Conservation (phyloP, 768 basidiomycete species). For the Trametopsis cervina region DNA sequence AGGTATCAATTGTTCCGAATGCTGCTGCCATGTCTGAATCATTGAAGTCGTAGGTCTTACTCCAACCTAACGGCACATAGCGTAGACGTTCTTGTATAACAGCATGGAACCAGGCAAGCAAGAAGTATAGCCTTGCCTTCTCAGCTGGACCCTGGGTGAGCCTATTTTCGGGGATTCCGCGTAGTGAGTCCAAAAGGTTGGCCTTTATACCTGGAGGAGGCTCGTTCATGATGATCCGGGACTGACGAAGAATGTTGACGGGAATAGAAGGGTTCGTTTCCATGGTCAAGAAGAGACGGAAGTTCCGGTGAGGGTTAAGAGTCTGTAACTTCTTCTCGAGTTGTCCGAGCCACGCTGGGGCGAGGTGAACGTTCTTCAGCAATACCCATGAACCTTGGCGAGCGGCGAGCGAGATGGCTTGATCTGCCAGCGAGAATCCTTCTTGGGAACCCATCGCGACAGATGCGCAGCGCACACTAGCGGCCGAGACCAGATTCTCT, state of each 20-base stretch:
- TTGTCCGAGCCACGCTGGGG: constrained; percentile 92
- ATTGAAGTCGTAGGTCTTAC: constrained; percentile 96
- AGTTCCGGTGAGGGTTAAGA: constrained; percentile 79
- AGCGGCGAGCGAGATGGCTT: constrained; percentile 89
- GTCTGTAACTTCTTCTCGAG: constrained; percentile 96
- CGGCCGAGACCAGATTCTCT: constrained; percentile 77
- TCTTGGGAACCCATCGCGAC: constrained; percentile 99
- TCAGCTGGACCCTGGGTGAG: constrained; percentile 85
- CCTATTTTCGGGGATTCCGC: constrained; percentile 61
- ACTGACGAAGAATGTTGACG: constrained; percentile 94
- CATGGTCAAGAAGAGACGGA: constrained; percentile 98
- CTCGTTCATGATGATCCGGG: constrained; percentile 97
- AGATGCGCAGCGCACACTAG: constrained; percentile 70
- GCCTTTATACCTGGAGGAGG: constrained; percentile 96
- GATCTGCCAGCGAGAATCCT: constrained; percentile 93
- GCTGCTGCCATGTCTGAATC: constrained; percentile 96
- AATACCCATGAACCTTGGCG: constrained; percentile 95
- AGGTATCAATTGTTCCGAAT: constrained; percentile 85
- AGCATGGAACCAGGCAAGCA: constrained; percentile 98
- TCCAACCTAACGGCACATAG: constrained; percentile 96
- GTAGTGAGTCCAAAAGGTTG: constrained; percentile 86
- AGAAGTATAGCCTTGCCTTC: constrained; percentile 89
- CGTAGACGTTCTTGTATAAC: constrained; percentile 95
- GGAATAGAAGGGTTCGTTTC: constrained; percentile 93
- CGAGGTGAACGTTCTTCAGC: constrained; percentile 95